Evolutionary conservation across 2,329 filamentous ascomycete genomes (phyloP).

Genomic region (Onygenales sp.): DNA sequence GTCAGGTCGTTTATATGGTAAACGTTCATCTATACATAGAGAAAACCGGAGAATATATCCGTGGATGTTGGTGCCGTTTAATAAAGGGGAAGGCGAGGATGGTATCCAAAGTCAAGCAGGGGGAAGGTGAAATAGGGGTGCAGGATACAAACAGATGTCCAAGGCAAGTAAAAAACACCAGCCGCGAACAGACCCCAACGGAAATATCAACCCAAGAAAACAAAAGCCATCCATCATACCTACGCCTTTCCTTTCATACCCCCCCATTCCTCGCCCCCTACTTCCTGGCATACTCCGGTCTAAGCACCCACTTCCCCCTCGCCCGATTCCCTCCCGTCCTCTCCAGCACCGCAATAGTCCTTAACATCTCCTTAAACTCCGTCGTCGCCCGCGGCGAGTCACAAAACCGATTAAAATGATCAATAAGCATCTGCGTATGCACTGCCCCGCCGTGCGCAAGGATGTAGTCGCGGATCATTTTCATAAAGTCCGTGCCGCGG

Average conservation of each 20-base stretch:
- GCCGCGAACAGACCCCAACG: too few species aligned
- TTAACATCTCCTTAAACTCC: constrained; percentile 75
- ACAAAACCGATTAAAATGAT: constrained; percentile 81
- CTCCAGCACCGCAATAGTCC: constrained; percentile 64
- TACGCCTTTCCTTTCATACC: not conserved
- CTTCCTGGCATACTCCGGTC: constrained; percentile 41
- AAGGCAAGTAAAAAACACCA: not conserved
- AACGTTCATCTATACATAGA: too few species aligned
- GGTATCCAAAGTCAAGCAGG: too few species aligned
- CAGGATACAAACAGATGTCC: not conserved
- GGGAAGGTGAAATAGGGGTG: not conserved
- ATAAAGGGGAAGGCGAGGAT: too few species aligned
- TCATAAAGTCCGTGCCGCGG: constrained; percentile 54
- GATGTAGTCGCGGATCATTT: constrained; percentile 71
- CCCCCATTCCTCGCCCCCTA: not conserved
- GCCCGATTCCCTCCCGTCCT: constrained; percentile 38
- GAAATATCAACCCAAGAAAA: not conserved
- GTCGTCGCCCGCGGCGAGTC: constrained; percentile 57
- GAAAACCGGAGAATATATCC: too few species aligned
- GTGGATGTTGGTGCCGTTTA: too few species aligned
- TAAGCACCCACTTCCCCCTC: constrained; percentile 50
- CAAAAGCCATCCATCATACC: not conserved
- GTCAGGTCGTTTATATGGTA: too few species aligned
- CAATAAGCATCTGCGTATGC: constrained; percentile 74
- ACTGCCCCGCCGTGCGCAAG: constrained; percentile 66